Evolutionary conservation across 345 rosid genomes (phyloP), one percentile per base, ranked within the genome.

Genomic region (Balakata baccata): DNA sequence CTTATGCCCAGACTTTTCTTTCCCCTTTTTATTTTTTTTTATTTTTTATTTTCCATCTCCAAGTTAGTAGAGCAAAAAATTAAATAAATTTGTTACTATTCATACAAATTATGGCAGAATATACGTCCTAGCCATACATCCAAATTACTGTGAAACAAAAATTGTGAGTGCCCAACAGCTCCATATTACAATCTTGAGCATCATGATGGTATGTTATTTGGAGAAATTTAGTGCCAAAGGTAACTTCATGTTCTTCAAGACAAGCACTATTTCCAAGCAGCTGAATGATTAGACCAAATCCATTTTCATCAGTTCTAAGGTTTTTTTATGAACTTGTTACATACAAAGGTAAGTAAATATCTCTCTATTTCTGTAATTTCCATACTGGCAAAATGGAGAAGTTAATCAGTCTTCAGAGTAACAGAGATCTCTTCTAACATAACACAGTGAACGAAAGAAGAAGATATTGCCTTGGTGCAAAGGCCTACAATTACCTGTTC

Each of bases 351-450:
- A 58, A 76, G 80, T 37, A 76, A 64, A 57, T 76, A 80, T 11
- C 56, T 70, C 64, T 80, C 80, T 80, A 76, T 76, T 66, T 80
- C 83, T 56, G 83, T 11, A 39, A 76, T 80, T 64, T 80, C 74
- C 66, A 17, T 46, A 37, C 80, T 80, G 80, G 6, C 66, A 71
- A 45, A 64, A 29, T 18, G 25, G 14, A 23, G n/a, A 60, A 41
- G n/a, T 61, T 66, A 7, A 60, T n/a, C 64, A 47, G 45, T 68
- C 20, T 39, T 29, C 39, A 69, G 7, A 57, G 34, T 29, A 52
- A 52, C n/a, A 52, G n/a, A 16, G n/a, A 13, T 34, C 12, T 12
- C 3, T n/a, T n/a, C n/a, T n/a, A n/a, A n/a, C n/a, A n/a, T n/a
- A n/a, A n/a, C n/a, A n/a, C n/a, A n/a, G n/a, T n/a, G n/a, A n/a